These are phyloP conservation scores for Zoysia matrella DNA, from an alignment of 202 grass and related monocot genomes.

Conservation along the genomic window DNA sequence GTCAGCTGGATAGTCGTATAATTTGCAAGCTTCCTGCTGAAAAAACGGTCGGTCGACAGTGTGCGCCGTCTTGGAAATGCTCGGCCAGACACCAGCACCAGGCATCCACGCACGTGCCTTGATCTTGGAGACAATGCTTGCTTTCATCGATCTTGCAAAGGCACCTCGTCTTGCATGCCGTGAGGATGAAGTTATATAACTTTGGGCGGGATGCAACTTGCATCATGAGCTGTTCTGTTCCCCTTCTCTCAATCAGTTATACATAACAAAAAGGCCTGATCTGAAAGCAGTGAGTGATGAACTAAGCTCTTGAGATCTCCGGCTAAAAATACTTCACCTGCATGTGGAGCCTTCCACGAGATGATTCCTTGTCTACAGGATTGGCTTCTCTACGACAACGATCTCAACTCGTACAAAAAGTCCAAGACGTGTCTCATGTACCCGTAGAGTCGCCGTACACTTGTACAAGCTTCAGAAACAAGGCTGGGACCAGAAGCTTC, in stretches of 20 bases:
- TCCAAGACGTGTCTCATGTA: neutral
- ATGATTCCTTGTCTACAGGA: neutral
- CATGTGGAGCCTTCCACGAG: conserved; percentile 9
- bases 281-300: neutral
- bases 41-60: neutral
- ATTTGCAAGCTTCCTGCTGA: conserved; percentile 17
- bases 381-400: neutral
- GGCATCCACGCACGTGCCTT: conserved; percentile 48
- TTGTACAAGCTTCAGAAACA: neutral
- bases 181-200: conserved; percentile 3
- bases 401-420: too few species aligned
- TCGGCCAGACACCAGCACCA: conserved; percentile 21
- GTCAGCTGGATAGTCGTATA: neutral
- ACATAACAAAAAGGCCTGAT: neutral
- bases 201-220: conserved; percentile 26
- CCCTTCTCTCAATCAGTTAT: neutral
- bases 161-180: conserved; percentile 12
- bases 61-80: conserved; percentile 23
- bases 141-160: conserved; percentile 32
- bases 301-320: neutral
- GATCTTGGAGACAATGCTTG: conserved; percentile 34
- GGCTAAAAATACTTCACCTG: conserved; percentile 12
- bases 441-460: neutral
- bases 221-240: conserved; percentile 26
- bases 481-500: neutral